Evolutionary conservation across 768 basidiomycete genomes (phyloP).

Genomic region (Naganishia vishniacii): DNA sequence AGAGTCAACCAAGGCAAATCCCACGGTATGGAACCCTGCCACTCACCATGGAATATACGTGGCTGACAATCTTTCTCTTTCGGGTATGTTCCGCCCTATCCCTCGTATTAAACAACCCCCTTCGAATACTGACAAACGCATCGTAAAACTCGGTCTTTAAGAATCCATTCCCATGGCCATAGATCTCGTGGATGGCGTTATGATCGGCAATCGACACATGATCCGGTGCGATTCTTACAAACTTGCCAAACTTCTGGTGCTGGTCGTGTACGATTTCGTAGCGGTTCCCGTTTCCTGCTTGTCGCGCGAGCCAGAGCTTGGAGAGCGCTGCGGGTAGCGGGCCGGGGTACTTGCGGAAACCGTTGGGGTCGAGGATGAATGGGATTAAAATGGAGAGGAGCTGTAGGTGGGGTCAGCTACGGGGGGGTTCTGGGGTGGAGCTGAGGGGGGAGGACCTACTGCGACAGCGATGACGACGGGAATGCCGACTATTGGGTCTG

Average conservation of each 20-base stretch:
- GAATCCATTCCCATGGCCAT: conserved; percentile 78
- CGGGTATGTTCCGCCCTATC: conserved; percentile 72
- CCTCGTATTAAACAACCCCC: conserved; percentile 51
- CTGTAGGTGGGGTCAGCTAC: neutral
- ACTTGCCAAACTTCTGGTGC: conserved; percentile 69
- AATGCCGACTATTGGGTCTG: conserved; percentile 13
- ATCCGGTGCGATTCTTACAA: conserved; percentile 69
- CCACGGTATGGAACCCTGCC: no score
- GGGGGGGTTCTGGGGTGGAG: neutral
- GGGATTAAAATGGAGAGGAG: conserved; percentile 50
- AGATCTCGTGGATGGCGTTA: conserved; percentile 66
- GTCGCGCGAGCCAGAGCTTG: conserved; percentile 66
- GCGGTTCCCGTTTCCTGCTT: conserved; percentile 64
- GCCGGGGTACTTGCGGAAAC: conserved; percentile 63
- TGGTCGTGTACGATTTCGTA: conserved; percentile 67
- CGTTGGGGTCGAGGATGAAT: conserved; percentile 58
- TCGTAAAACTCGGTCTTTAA: conserved; percentile 67
- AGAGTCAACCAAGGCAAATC: conserved; percentile 60
- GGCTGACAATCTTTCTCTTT: conserved; percentile 78
- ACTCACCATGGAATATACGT: conserved; percentile 31
- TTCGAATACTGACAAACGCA: conserved; percentile 63
- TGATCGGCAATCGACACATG: conserved; percentile 74
- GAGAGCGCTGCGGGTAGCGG: conserved; percentile 67
- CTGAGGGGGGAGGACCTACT: neutral
- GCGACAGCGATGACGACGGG: conserved; percentile 18